A percentile compares a stretch with the other conserved stretches of the same genome.
These are phyloP conservation scores for Cyclotella sp. DNA, from an alignment of 108 stramenopile genomes.

Conservation along the genomic window DNA sequence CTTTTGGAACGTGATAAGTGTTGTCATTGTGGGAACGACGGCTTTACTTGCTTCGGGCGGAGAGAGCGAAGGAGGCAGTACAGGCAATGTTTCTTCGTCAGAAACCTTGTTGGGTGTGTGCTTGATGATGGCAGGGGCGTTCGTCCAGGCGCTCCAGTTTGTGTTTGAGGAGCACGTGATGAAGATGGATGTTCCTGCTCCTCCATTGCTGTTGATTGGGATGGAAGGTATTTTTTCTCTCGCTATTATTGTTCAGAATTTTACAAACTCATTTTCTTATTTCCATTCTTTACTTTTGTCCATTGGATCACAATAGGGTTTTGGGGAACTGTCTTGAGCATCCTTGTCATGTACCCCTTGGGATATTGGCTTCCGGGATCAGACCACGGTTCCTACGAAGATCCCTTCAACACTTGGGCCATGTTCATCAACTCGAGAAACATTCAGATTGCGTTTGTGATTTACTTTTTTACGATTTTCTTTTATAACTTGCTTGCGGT, in stretches of 20 bases:
- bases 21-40: slow-evolving; percentile 83
- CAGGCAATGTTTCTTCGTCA: slow-evolving; percentile 19
- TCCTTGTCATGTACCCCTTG: slow-evolving; percentile 82
- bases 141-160: slow-evolving; percentile 90
- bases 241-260: background rate
- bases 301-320: slow-evolving; percentile 50
- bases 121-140: slow-evolving; percentile 85
- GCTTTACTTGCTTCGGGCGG: slow-evolving; percentile 63
- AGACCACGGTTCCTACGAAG: slow-evolving; percentile 91
- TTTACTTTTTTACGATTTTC: slow-evolving; percentile 93
- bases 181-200: slow-evolving; percentile 83
- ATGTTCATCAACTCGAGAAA: slow-evolving; percentile 72
- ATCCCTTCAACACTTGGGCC: slow-evolving; percentile 81
- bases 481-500: slow-evolving; percentile 95
- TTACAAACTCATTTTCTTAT: background rate
- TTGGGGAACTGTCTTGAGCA: slow-evolving; percentile 87
- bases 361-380: slow-evolving; percentile 84
- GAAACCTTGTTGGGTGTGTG: slow-evolving; percentile 79
- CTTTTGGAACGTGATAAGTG: slow-evolving; percentile 82
- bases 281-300: background rate
- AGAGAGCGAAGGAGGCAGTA: slow-evolving; percentile 15
- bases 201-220: slow-evolving; percentile 88
- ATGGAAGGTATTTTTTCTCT: slow-evolving; percentile 63
- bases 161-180: slow-evolving; percentile 94
- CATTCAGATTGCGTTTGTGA: slow-evolving; percentile 64